These are phyloP conservation scores for Rhodotorula graminis DNA, from an alignment of 768 basidiomycete species.

Conservation along the genomic window DNA sequence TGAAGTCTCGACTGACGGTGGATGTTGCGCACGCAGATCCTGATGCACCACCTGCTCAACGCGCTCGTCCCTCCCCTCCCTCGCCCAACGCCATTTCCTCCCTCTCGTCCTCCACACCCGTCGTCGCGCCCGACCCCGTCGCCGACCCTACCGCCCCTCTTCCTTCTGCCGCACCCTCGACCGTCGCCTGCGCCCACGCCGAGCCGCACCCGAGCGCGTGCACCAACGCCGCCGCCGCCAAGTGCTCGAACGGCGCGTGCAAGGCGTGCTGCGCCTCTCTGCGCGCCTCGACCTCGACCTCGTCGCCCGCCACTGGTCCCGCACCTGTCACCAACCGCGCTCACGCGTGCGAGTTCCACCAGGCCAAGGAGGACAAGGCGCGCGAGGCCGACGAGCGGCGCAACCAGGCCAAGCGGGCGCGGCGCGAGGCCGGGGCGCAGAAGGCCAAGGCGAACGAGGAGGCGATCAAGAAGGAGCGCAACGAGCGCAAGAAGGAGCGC, in stretches of 20 bases:
- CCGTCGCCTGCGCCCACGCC: not conserved
- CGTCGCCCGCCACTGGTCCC: too few species aligned
- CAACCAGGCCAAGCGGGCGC: not conserved
- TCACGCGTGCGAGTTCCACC: not conserved
- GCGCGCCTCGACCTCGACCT: slow-evolving; percentile 16
- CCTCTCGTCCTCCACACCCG: not conserved
- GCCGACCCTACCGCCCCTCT: not conserved
- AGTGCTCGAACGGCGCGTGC: slow-evolving; percentile 26
- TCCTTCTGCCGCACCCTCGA: not conserved
- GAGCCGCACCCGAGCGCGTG: slow-evolving; percentile 4
- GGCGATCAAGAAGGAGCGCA: not conserved
- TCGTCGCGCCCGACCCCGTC: not conserved
- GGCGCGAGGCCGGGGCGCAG: not conserved
- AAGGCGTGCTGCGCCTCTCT: slow-evolving; percentile 17
- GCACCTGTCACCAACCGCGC: too few species aligned
- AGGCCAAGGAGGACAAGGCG: slow-evolving; percentile 36
- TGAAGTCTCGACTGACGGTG: not conserved
- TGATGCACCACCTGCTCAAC: slow-evolving; percentile 1
- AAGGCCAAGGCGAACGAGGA: not conserved
- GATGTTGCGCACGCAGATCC: not conserved
- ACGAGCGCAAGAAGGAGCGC: not conserved
- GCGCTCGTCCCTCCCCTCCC: slow-evolving; percentile 1
- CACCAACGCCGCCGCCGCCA: slow-evolving; percentile 26
- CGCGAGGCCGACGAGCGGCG: slow-evolving; percentile 6
- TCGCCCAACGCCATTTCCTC: not conserved